Evolutionary conservation across 352 stramenopile genomes (phyloP).

Genomic region (Globisporangium iwayamae): DNA sequence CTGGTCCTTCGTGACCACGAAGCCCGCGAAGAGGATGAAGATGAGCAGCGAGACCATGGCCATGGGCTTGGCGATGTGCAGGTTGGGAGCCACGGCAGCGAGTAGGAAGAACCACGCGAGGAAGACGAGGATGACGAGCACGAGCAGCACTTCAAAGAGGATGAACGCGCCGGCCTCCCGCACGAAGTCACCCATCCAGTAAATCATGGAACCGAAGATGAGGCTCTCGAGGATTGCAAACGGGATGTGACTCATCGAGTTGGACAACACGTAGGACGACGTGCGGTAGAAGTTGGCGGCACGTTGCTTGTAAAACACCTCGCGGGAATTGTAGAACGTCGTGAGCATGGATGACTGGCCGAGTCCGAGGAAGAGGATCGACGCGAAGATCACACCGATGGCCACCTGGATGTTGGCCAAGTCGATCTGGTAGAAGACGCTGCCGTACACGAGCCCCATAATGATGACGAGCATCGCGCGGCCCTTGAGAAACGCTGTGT

Average conservation of each 20-base stretch:
- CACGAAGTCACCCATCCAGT: constrained; percentile 83
- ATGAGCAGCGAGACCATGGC: constrained; percentile 52
- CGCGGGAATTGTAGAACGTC: constrained; percentile 66
- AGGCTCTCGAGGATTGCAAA: constrained; percentile 69
- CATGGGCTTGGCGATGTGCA: constrained; percentile 56
- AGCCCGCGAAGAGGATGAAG: constrained; percentile 69
- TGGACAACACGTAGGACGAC: constrained; percentile 74
- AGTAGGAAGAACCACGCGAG: constrained; percentile 54
- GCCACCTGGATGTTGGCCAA: constrained; percentile 45
- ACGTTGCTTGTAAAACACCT: constrained; percentile 87
- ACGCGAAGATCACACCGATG: constrained; percentile 83
- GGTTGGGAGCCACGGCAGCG: constrained; percentile 28
- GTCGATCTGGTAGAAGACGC: constrained; percentile 52
- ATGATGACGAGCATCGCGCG: constrained; percentile 45
- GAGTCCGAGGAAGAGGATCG: constrained; percentile 78
- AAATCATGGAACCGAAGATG: constrained; percentile 85
- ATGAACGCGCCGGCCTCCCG: constrained; percentile 46
- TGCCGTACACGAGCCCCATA: constrained; percentile 50
- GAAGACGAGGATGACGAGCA: constrained; percentile 58
- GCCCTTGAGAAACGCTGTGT: constrained; percentile 46
- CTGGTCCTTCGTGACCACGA: constrained; percentile 46
- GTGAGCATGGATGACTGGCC: constrained; percentile 75
- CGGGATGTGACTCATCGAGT: constrained; percentile 45
- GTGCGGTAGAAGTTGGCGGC: constrained; percentile 86
- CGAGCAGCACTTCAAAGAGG: constrained; percentile 67